Evolutionary conservation across 768 basidiomycete genomes (phyloP).

Genomic region (Phaeotremella skinneri): DNA sequence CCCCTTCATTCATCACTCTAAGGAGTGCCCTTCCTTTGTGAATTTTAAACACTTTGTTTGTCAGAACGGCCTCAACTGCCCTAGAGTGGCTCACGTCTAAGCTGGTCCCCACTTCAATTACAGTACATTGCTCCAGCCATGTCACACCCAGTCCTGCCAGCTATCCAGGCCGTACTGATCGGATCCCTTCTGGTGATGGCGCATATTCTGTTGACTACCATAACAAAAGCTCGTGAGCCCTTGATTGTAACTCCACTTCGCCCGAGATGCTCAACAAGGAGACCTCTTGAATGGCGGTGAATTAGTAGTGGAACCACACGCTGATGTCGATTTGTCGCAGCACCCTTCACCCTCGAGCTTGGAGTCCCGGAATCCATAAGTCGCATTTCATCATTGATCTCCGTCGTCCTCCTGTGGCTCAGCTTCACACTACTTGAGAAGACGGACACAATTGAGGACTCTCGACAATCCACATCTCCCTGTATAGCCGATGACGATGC

Average conservation of each 20-base stretch:
- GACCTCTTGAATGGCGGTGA: too few relatives aligned
- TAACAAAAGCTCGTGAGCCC: slow-evolving; percentile 23
- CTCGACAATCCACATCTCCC: not conserved
- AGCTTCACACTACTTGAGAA: slow-evolving; percentile 28
- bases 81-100: not conserved
- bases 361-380: slow-evolving; percentile 10
- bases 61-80: too few relatives aligned
- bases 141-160: not conserved
- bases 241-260: not conserved
- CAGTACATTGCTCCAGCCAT: slow-evolving; percentile 3
- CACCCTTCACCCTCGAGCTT: slow-evolving; percentile 6
- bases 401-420: slow-evolving; percentile 33
- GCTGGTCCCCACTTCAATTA: not conserved
- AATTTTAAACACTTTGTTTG: too few relatives aligned
- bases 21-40: too few relatives aligned
- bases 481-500: not conserved
- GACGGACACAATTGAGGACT: slow-evolving; percentile 9
- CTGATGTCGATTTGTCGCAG: too few relatives aligned
- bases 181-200: slow-evolving; percentile 22
- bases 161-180: slow-evolving; percentile 1
- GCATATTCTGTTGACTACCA: slow-evolving; percentile 24
- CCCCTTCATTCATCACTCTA: too few relatives aligned
- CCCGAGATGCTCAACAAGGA: not conserved
- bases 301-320: too few relatives aligned
- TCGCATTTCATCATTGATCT: slow-evolving; percentile 23